A percentile compares a stretch with the other conserved stretches of the same genome.
Conservation (phyloP, 345 rosid genomes). For the Rubroshorea leprosula region DNA sequence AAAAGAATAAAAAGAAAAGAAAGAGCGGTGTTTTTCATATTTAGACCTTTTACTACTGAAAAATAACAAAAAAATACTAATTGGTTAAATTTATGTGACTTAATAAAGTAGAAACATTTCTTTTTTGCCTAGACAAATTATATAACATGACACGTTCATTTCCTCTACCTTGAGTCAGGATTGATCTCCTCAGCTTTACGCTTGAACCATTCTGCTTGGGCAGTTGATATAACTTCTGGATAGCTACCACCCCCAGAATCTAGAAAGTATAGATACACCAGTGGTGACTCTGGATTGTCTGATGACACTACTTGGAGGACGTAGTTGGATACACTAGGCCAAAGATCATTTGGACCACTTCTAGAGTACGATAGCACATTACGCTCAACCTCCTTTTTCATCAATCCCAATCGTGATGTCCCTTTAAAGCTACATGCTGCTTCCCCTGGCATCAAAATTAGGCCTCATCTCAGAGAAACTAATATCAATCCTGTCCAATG, state of each 20-base stretch:
- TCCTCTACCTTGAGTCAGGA: conserved; percentile 55
- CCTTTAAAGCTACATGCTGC: conserved; percentile 50
- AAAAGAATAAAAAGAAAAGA: no score
- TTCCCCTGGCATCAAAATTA: conserved; percentile 23
- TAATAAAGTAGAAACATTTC: no score
- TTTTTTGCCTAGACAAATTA: neutral
- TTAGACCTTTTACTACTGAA: no score
- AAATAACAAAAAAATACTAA: no score
- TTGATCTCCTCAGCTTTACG: conserved; percentile 46
- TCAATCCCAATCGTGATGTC: conserved; percentile 46
- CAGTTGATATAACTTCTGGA: conserved; percentile 65
- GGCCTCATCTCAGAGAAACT: no score
- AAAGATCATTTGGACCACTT: conserved; percentile 54
- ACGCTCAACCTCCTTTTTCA: conserved; percentile 44
- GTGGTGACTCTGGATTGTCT: conserved; percentile 19
- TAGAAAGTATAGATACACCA: conserved; percentile 59
- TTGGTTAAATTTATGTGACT: no score
- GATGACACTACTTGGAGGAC: conserved; percentile 43
- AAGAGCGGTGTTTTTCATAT: no score
- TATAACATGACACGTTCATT: neutral
- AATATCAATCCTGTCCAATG: no score
- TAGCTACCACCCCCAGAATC: conserved; percentile 97
- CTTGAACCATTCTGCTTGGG: conserved; percentile 79
- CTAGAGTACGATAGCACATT: conserved; percentile 43
- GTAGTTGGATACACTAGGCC: conserved; percentile 88